Evolutionary conservation across 129 eudicot genomes (phyloP).

Genomic region (Flaveria sonorensis): DNA sequence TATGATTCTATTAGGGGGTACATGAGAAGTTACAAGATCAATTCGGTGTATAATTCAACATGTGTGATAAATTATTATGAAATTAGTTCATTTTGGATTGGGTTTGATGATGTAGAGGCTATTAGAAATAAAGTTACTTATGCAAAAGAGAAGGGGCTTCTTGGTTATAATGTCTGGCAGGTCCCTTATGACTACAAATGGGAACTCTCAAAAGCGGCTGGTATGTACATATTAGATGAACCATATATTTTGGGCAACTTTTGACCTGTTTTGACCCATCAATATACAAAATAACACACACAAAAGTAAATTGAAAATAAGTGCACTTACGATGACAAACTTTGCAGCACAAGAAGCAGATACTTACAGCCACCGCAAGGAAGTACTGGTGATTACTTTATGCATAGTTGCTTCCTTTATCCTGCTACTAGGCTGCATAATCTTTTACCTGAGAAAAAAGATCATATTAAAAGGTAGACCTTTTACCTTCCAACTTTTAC

Average conservation of each 20-base stretch:
- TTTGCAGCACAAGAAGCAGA: conserved; percentile 38
- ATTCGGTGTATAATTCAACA: conserved; percentile 39
- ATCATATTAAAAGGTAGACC: conserved; percentile 34
- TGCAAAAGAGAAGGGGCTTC: conserved; percentile 50
- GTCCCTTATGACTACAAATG: conserved; percentile 51
- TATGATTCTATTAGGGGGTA: conserved; percentile 42
- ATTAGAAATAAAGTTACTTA: conserved; percentile 52
- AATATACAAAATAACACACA: too few species aligned
- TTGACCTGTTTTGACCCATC: too few species aligned
- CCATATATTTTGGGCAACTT: too few species aligned
- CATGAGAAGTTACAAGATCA: conserved; percentile 16
- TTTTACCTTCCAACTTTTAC: neutral
- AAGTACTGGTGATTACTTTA: conserved; percentile 26
- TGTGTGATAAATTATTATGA: conserved; percentile 43
- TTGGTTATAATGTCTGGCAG: conserved; percentile 70
- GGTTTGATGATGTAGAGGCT: conserved; percentile 51
- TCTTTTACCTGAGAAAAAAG: conserved; percentile 31
- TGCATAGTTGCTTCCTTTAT: conserved; percentile 25
- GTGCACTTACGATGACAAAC: neutral
- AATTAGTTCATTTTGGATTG: conserved; percentile 53
- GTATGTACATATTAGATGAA: conserved; percentile 27
- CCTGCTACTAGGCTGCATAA: conserved; percentile 35
- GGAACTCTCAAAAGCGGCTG: conserved; percentile 60
- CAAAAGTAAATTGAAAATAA: too few species aligned
- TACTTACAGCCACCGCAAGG: conserved; percentile 12